phyloP scores from a whole-genome alignment of 2,329 filamentous ascomycete genomes.

The Bipolaris oryzae region DNA sequence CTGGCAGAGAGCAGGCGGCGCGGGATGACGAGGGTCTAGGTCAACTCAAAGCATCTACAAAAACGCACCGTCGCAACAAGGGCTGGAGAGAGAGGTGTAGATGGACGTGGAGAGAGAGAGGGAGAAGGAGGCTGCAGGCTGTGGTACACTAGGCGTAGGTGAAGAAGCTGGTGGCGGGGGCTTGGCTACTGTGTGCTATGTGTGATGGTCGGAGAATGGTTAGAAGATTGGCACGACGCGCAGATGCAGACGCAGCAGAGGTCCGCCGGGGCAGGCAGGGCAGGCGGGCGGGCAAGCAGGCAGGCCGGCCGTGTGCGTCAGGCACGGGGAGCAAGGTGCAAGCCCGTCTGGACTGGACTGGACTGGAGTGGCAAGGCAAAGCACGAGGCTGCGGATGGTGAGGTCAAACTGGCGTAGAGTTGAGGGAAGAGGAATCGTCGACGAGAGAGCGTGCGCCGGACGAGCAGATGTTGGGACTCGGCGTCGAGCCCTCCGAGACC shows the following conservation, averaged over 20 bases:
- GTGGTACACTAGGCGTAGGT: constrained; percentile 9
- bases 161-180: constrained; percentile 23
- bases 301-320: constrained; percentile 4
- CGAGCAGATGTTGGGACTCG: constrained; percentile 29
- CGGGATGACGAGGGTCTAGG: constrained; percentile 5
- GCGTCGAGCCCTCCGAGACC: constrained; percentile 10
- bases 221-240: constrained; percentile 6
- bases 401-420: constrained; percentile 13
- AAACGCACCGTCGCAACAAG: constrained; percentile 26
- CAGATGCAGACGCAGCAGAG: not conserved
- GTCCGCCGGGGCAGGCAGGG: not conserved
- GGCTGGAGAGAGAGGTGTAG: constrained; percentile 9
- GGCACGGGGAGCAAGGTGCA: constrained; percentile 13
- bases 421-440: constrained; percentile 6
- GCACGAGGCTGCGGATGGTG: constrained; percentile 15
- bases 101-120: not conserved
- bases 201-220: constrained; percentile 11
- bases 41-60: constrained; percentile 30
- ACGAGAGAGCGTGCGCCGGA: constrained; percentile 13
- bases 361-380: constrained; percentile 20
- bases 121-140: constrained; percentile 10
- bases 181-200: constrained; percentile 22
- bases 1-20: constrained; percentile 19
- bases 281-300: constrained; percentile 2
- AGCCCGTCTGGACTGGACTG: constrained; percentile 6